Percentiles rank a stretch among this genome's conserved stretches.
Evolutionary conservation across 2,329 filamentous ascomycete genomes (phyloP).

Genomic region (Hypocrella siamensis): DNA sequence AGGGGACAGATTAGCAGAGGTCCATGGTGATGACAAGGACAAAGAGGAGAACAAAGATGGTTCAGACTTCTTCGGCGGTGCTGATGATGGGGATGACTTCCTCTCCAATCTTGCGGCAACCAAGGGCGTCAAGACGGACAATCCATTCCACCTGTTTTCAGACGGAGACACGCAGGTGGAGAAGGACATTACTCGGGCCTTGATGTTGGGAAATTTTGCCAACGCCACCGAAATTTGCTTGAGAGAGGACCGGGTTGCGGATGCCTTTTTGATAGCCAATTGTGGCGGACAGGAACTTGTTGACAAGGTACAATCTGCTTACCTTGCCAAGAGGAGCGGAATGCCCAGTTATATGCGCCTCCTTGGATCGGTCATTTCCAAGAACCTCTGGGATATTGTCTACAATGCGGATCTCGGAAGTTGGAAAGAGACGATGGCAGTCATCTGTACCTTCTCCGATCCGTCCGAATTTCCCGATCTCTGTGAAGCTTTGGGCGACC

Average conservation of each 20-base stretch:
- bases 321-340: conserved; percentile 67
- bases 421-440: conserved; percentile 96
- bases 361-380: conserved; percentile 79
- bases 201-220: conserved; percentile 84
- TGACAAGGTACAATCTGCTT: conserved; percentile 83
- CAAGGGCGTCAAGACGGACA: conserved; percentile 84
- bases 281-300: conserved; percentile 88
- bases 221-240: conserved; percentile 80
- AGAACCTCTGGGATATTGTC: conserved; percentile 96
- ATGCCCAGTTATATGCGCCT: conserved; percentile 86
- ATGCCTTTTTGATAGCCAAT: conserved; percentile 96
- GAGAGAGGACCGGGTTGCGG: conserved; percentile 77
- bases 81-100: conserved; percentile 62
- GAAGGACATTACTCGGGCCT: conserved; percentile 68
- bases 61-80: conserved; percentile 64
- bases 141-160: conserved; percentile 80
- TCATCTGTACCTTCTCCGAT: conserved; percentile 88
- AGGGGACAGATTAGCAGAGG: conserved; percentile 11
- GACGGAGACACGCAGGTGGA: conserved; percentile 75
- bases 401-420: conserved; percentile 85
- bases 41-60: conserved; percentile 42
- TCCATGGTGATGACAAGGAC: conserved; percentile 14
- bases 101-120: conserved; percentile 70
- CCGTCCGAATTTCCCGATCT: conserved; percentile 85
- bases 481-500: conserved; percentile 86